Evolutionary conservation across 1,139 yeast genomes (phyloP).

Genomic region (Kazachstania sp.): DNA sequence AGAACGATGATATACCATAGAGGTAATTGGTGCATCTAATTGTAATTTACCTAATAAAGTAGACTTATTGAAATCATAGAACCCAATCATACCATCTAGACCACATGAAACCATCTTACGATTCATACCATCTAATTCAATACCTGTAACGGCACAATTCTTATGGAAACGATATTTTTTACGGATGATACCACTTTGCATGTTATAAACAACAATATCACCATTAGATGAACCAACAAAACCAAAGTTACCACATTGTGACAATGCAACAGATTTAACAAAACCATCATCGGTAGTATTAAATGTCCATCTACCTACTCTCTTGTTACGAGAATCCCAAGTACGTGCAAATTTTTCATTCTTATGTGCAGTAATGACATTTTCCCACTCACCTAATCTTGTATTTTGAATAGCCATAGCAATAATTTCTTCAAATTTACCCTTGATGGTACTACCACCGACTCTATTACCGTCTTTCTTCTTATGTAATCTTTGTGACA

Average conservation of each 20-base stretch:
- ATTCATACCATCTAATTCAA: conserved; percentile 85
- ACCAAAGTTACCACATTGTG: conserved; percentile 94
- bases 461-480: conserved; percentile 46
- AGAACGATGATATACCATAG: conserved; percentile 65
- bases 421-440: conserved; percentile 68
- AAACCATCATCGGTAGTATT: conserved; percentile 68
- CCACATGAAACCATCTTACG: conserved; percentile 80
- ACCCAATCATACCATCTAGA: conserved; percentile 81
- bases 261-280: conserved; percentile 73
- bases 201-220: conserved; percentile 77
- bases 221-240: conserved; percentile 88
- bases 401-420: conserved; percentile 67
- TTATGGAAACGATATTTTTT: conserved; percentile 59
- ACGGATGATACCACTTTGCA: conserved; percentile 81
- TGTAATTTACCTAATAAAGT: conserved; percentile 59
- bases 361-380: conserved; percentile 83
- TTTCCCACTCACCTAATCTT: conserved; percentile 91
- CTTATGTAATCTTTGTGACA: conserved; percentile 69
- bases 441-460: conserved; percentile 44
- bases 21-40: conserved; percentile 70
- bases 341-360: conserved; percentile 80
- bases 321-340: conserved; percentile 79
- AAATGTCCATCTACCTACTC: conserved; percentile 68
- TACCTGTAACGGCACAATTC: conserved; percentile 79
- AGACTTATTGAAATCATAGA: conserved; percentile 75